These are phyloP conservation scores for Fusarium sp. DNA, from an alignment of 2,329 filamentous ascomycete species.

Conservation along the genomic window DNA sequence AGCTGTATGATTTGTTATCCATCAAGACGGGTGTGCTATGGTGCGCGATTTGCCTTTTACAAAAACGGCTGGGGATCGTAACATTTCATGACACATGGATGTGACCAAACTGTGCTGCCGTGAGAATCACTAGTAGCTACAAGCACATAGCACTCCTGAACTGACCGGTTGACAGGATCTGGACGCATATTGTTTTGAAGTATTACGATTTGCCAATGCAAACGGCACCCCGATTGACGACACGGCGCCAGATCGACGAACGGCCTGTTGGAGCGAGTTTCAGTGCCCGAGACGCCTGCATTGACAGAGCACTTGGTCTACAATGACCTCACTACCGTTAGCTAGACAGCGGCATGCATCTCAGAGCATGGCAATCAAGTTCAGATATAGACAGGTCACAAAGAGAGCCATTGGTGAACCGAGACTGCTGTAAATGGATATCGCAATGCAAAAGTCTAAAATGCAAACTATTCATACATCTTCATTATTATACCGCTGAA, in stretches of 20 bases:
- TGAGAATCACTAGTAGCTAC: no score
- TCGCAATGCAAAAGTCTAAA: background rate
- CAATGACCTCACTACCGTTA: background rate
- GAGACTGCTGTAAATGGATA: background rate
- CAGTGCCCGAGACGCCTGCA: no score
- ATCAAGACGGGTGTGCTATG: background rate
- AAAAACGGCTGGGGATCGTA: background rate
- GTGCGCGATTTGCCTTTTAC: background rate
- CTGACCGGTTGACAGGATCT: no score
- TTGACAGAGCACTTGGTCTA: background rate
- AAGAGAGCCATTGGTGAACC: background rate
- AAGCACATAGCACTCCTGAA: no score
- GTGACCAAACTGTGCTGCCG: no score
- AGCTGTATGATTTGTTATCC: background rate
- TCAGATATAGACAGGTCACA: background rate
- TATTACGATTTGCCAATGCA: background rate
- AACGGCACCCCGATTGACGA: background rate
- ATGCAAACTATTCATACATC: background rate
- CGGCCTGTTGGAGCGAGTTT: background rate
- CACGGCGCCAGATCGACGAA: background rate
- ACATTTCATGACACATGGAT: background rate
- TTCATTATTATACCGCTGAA: background rate
- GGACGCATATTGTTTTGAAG: no score
- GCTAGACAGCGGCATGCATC: background rate
- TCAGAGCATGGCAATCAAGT: background rate